A percentile compares a stretch with the other conserved stretches of the same genome.
phyloP scores from a whole-genome alignment of 495 filamentous ascomycete genomes.

The Neurospora discreta region DNA sequence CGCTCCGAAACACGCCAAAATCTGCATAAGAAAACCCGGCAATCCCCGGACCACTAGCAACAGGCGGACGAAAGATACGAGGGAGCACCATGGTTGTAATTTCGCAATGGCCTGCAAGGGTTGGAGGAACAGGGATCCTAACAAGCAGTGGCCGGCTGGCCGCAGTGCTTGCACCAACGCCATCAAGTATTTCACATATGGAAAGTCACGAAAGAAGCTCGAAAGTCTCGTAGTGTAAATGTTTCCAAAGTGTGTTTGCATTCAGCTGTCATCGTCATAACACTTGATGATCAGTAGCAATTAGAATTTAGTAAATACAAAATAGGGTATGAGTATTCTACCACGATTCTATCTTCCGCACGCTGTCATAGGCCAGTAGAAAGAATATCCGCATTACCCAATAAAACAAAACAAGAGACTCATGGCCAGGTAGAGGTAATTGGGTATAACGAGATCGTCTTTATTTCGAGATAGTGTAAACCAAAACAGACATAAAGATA shows the following conservation, averaged over 20 bases:
- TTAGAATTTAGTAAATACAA: neutral
- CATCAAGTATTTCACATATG: too few species aligned
- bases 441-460: neutral
- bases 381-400: neutral
- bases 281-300: neutral
- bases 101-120: neutral
- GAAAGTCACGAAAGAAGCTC: too few species aligned
- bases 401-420: neutral
- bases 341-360: neutral
- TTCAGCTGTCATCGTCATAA: neutral
- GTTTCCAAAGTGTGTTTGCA: neutral
- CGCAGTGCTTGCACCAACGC: neutral
- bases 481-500: neutral
- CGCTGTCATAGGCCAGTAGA: neutral
- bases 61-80: neutral
- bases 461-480: neutral
- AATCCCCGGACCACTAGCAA: neutral
- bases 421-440: neutral
- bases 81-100: neutral
- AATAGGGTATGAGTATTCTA: neutral
- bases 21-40: neutral
- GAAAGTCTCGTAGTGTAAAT: too few species aligned
- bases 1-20: neutral
- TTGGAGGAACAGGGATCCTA: neutral
- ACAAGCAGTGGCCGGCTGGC: too few species aligned